A percentile compares a stretch with the other conserved stretches of the same genome.
Conservation (phyloP, 176 grass and related monocot species). For the Eremochloa ophiuroides region DNA sequence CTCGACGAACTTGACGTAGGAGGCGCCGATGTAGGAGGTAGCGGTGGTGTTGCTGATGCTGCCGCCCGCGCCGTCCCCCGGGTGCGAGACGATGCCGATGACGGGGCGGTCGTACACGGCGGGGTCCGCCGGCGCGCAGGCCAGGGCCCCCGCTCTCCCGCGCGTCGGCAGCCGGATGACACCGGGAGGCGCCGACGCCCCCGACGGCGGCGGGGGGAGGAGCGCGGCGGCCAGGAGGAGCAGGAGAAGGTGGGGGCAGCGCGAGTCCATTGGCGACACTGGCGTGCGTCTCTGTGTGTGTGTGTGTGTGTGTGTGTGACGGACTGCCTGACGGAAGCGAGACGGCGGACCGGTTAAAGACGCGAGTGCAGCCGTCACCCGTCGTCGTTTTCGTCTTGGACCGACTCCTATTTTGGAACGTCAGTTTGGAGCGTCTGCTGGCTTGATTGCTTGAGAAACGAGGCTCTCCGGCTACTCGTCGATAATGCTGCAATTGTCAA, state of each 20-base stretch:
- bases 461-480: no score
- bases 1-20: constrained; percentile 96
- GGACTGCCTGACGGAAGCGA: background rate
- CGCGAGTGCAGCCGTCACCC: no score
- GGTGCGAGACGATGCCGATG: constrained; percentile 90
- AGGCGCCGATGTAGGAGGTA: constrained; percentile 52
- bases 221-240: background rate
- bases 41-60: constrained; percentile 47
- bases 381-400: no score
- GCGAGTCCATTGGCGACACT: constrained; percentile 9
- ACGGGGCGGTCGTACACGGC: constrained; percentile 63
- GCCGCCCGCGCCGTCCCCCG: constrained; percentile 64
- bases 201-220: background rate
- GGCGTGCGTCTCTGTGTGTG: background rate
- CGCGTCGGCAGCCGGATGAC: constrained; percentile 27
- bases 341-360: no score
- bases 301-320: background rate
- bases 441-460: no score
- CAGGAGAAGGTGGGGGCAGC: constrained; percentile 2
- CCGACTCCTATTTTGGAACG: no score
- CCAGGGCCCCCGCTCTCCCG: background rate
- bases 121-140: constrained; percentile 42
- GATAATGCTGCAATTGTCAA: no score
- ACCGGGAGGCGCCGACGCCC: constrained; percentile 1
- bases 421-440: no score